Conservation (phyloP, 176 grass and related monocot species). For the Phoenix dactylifera region DNA sequence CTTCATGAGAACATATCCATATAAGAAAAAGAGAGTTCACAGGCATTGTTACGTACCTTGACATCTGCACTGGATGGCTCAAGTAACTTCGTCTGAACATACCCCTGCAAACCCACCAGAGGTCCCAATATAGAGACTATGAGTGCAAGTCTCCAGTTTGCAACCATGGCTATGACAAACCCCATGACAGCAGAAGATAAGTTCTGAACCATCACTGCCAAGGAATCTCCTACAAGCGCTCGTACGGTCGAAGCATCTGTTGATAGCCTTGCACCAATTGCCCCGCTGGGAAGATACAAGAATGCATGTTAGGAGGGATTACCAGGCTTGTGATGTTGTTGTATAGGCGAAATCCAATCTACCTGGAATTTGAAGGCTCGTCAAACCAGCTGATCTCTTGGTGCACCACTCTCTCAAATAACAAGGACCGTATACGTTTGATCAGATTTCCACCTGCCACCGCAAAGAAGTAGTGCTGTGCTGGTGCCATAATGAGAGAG, state of each 20-base stretch:
- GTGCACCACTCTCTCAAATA: slow-evolving; percentile 15
- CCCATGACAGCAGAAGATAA: background rate
- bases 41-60: background rate
- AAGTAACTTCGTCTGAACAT: background rate
- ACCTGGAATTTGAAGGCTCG: slow-evolving; percentile 9
- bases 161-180: background rate
- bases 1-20: too few relatives aligned
- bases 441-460: slow-evolving; percentile 9
- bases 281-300: background rate
- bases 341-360: background rate
- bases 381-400: slow-evolving; percentile 18
- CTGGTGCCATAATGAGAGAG: background rate
- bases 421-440: slow-evolving; percentile 2
- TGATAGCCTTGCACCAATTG: slow-evolving; percentile 7
- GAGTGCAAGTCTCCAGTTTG: slow-evolving; percentile 6
- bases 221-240: slow-evolving; percentile 1
- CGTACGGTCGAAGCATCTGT: slow-evolving; percentile 7
- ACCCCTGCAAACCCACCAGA: slow-evolving; percentile 3
- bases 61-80: slow-evolving; percentile 4
- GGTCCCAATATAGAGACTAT: background rate
- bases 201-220: background rate
- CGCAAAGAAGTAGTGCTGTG: slow-evolving; percentile 4
- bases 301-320: too few relatives aligned
- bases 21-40: too few relatives aligned
- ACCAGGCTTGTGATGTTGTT: too few relatives aligned